Evolutionary conservation across 169 alveolate genomes (phyloP).

Genomic region (Babesia ovata): DNA sequence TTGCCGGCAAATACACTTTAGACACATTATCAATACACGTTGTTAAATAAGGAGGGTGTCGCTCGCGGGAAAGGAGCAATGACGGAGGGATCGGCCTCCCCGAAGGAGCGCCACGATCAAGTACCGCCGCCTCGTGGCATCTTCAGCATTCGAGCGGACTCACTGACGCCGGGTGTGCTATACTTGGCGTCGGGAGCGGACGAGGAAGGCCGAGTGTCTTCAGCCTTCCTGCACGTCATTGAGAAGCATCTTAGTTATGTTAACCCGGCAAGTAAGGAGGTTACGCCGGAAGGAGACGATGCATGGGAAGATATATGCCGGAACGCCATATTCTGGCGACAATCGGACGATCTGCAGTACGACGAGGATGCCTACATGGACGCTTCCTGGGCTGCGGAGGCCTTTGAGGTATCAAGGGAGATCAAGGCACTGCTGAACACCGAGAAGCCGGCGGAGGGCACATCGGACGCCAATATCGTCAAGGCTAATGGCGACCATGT

Average conservation of each 20-base stretch:
- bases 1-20: too few species aligned
- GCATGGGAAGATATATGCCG: background rate
- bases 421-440: conserved; percentile 5
- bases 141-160: conserved; percentile 25
- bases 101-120: background rate
- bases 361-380: conserved; percentile 57
- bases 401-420: conserved; percentile 36
- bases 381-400: conserved; percentile 66
- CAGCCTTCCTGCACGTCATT: conserved; percentile 11
- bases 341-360: conserved; percentile 22
- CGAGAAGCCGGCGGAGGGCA: background rate
- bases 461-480: conserved; percentile 1
- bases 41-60: too few species aligned
- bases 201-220: background rate
- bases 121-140: conserved; percentile 26
- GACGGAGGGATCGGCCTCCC: background rate
- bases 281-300: background rate
- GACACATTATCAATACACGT: too few species aligned
- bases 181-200: conserved; percentile 39
- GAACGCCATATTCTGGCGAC: conserved; percentile 38
- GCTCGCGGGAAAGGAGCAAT: background rate
- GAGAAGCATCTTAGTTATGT: conserved; percentile 15
- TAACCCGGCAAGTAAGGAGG: background rate
- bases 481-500: background rate
- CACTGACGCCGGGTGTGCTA: conserved; percentile 18